Evolutionary conservation across 257 asterid species (phyloP), one percentile per base, ranked within the genome.

Genomic region (Avicennia marina): DNA sequence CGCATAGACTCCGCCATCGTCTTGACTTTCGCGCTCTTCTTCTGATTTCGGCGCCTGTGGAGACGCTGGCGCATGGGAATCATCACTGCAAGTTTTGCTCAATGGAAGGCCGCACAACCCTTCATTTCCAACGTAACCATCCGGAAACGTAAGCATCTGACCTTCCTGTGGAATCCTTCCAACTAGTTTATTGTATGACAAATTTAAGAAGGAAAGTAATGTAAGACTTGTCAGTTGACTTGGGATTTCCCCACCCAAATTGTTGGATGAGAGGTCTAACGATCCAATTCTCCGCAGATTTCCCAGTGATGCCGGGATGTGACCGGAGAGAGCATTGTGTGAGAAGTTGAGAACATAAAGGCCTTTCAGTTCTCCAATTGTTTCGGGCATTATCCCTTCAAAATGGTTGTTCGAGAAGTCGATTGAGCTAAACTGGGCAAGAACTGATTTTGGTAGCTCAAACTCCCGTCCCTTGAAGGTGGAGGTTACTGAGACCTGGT

Each of bases 61-160:
- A 17, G 16, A 21, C 10, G 8, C n/a, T n/a, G n/a, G n/a, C n/a
- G n/a, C n/a, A n/a, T n/a, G n/a, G n/a, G n/a, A n/a, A n/a, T n/a
- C n/a, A 34, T 49, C 68, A 41, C 75, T 71, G 22, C 71, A 76
- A 21, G 36, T 62, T 51, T 1, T 63, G 33, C 34, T 64, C 44
- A 73, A 45, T 26, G 78, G 88, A 20, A 62, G 39, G 7, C 93
- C 82, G 4, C 95, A 78, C 0, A 85, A 72, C 51, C 75, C 81
- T 0, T 8, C 48, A 45, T 83, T 83, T 17, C 84, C 87, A 5
- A 18, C 81, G 1, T 81, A 83, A 53, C 29, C 18, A 31, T 39
- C 72, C 1, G 68, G 4, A 43, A 83, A 83, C 25, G 88, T 79
- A n/a, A 45, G 63, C 5, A 81, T 17, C 11, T 78, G 86, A 17